These are phyloP conservation scores for Paramecium sonneborni DNA, from an alignment of 73 alveolate species.

Conservation along the genomic window DNA sequence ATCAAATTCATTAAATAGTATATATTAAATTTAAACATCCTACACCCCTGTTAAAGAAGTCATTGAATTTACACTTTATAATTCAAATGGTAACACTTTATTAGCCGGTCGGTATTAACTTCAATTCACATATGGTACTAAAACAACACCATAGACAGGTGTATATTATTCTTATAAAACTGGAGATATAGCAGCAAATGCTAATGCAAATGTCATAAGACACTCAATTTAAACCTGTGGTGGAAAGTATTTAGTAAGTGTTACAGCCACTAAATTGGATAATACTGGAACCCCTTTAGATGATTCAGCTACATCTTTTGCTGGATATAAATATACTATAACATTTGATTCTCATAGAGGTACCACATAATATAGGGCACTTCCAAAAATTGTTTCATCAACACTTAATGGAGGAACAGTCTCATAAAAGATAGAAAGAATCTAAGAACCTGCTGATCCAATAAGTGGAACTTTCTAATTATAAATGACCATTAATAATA, in stretches of 20 bases:
- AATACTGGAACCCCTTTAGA: slow-evolving; percentile 15
- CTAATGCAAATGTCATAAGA: not conserved
- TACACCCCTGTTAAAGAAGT: slow-evolving; percentile 38
- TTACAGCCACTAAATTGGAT: not conserved
- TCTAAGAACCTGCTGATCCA: not conserved
- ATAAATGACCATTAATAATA: not conserved
- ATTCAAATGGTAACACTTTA: slow-evolving; percentile 2
- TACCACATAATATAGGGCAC: not conserved
- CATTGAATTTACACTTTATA: not conserved
- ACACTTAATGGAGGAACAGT: not conserved
- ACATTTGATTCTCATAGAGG: slow-evolving; percentile 38
- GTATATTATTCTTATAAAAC: not conserved
- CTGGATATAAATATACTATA: slow-evolving; percentile 28
- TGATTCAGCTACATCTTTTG: slow-evolving; percentile 3
- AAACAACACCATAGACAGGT: not conserved
- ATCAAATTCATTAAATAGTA: not conserved
- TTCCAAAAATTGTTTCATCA: not conserved
- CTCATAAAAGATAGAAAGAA: not conserved
- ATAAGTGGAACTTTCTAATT: not conserved
- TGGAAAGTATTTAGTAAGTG: not conserved
- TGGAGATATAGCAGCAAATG: not conserved
- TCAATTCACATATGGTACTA: not conserved
- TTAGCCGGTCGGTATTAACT: not conserved
- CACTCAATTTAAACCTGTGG: not conserved
- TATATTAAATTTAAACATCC: not conserved